These are phyloP conservation scores for Sextonia rubra DNA, from an alignment of 164 flowering plant species.

Conservation along the genomic window DNA sequence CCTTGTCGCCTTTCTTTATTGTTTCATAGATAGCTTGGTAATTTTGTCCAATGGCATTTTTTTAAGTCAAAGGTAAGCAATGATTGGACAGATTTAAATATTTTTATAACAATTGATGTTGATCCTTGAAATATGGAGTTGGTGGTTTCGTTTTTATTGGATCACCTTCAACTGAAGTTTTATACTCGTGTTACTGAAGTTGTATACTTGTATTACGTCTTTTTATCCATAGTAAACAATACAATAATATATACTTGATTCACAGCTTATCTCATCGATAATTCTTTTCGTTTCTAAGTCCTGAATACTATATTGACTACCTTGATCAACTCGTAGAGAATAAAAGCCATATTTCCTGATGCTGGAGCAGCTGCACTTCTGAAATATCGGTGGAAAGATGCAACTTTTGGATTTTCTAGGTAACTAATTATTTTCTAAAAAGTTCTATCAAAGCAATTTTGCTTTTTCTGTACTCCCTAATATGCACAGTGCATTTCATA, in stretches of 20 bases:
- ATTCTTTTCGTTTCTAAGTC: neutral
- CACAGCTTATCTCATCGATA: neutral
- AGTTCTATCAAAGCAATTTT: neutral
- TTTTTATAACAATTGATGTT: too few relatives aligned
- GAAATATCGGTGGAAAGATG: constrained; percentile 87
- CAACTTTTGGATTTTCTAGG: constrained; percentile 85
- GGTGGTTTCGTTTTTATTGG: neutral
- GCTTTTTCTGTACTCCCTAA: neutral
- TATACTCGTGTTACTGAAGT: neutral
- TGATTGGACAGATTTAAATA: too few relatives aligned
- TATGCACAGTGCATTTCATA: neutral
- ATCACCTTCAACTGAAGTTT: neutral
- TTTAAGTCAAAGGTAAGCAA: too few relatives aligned
- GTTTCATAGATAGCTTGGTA: too few relatives aligned
- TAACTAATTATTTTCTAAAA: constrained; percentile 15
- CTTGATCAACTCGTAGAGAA: constrained; percentile 36
- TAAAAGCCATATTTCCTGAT: constrained; percentile 95
- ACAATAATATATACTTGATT: neutral
- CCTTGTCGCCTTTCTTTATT: too few relatives aligned
- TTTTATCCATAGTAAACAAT: neutral
- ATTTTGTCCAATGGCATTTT: too few relatives aligned
- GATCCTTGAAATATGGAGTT: neutral
- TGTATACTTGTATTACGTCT: neutral
- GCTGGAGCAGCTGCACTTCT: constrained; percentile 98
- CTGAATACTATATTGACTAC: neutral